Conservation (phyloP, 2,329 filamentous ascomycete species). For the Didymella lethalis region DNA sequence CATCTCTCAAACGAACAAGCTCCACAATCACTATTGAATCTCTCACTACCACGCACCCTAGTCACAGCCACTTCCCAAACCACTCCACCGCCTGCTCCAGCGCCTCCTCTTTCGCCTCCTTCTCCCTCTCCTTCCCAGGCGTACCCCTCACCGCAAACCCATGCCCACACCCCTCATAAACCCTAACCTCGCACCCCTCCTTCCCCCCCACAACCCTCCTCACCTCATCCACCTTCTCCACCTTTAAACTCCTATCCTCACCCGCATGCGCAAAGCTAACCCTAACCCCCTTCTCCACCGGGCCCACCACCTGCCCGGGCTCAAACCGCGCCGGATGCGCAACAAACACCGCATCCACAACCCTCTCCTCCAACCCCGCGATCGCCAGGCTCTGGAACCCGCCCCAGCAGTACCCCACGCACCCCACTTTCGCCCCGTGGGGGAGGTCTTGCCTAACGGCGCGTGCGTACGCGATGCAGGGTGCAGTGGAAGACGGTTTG, state of each 20-base stretch:
- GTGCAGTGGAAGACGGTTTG: not conserved
- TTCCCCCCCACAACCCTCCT: slow-evolving; percentile 27
- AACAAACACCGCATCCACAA: slow-evolving; percentile 28
- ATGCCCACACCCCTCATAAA: slow-evolving; percentile 31
- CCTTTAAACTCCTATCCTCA: slow-evolving; percentile 26
- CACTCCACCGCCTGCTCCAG: slow-evolving; percentile 34
- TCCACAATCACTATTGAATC: too few species aligned
- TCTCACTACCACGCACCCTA: not conserved
- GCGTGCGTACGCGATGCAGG: slow-evolving; percentile 18
- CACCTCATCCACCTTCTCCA: slow-evolving; percentile 24
- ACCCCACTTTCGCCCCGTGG: slow-evolving; percentile 23
- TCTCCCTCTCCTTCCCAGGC: slow-evolving; percentile 29
- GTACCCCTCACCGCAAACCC: slow-evolving; percentile 38
- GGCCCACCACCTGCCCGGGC: not conserved
- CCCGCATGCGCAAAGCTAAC: slow-evolving; percentile 29
- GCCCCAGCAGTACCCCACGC: slow-evolving; percentile 38
- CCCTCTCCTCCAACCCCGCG: not conserved
- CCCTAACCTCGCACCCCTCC: slow-evolving; percentile 29
- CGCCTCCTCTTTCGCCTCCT: slow-evolving; percentile 32
- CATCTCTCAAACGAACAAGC: too few species aligned
- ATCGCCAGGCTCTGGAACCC: slow-evolving; percentile 25
- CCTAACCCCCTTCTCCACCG: not conserved
- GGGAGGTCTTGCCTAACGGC: slow-evolving; percentile 18
- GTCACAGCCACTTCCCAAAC: slow-evolving; percentile 37
- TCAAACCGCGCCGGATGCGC: slow-evolving; percentile 29